Base-by-base conservation (phyloP, 768 basidiomycete genomes). In the Leccinellum rugosiceps region DNA sequence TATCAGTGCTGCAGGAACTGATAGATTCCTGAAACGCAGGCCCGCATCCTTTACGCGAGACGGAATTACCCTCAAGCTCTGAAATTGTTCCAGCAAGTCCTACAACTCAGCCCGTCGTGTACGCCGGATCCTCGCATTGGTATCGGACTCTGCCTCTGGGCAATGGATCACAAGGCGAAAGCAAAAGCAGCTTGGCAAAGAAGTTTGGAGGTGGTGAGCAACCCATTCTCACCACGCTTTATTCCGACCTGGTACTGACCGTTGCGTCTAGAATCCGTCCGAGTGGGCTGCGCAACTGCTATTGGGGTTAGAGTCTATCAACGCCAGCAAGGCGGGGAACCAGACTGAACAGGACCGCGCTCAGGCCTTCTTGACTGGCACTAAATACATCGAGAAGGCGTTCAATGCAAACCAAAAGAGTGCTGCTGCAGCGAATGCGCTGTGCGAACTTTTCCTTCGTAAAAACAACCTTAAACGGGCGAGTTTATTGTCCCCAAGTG, bases 71-170 rank as follows among this genome's bases (percentile, higher is more conserved):
- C 85, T 25, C 85, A 88, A 47, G 88, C 97, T 3, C 80, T 99
- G 26, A 87, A 88, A 60, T 67, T 87, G 6, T 98, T 96, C 70
- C 96, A 98, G 69, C 84, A 86, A 49, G 87, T 95, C 9, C 78
- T 98, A 11, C 77, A 81, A 30, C 80, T 90, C 43, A 86, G 84
- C 55, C 94, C 96, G 0, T 74, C 80, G 17, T 94, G 91, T 73
- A 75, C 80, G 25, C 97, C 96, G 0, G 96, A 99, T 71, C 96
- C 97, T 32, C 84, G 97, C 7, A 89, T 98, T 56, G 97, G 97
- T 17, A 92, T 98, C 41, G 97, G 97, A 9, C 75, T 99, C 5
- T 98, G 96, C 72, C 77, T 94, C 21, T 98, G 92, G 93, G 84
- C 90, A 4, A 77, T 97, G 75, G 90, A 90, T 57, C 84, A 96